phyloP scores from a whole-genome alignment of 2,329 filamentous ascomycete genomes.

The Talaromyces islandicus region DNA sequence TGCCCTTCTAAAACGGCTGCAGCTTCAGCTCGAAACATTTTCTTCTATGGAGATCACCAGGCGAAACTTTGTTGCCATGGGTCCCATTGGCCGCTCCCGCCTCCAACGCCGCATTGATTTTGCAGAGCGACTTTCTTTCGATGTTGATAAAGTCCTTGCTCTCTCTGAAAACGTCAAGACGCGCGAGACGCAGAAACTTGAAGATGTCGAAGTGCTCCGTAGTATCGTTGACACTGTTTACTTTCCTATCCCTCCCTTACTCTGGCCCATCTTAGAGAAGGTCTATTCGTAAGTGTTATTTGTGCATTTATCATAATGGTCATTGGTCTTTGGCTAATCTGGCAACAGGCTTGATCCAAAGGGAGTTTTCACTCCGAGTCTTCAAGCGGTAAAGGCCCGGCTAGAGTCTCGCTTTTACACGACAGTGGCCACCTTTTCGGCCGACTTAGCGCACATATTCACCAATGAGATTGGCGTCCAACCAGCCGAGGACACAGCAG shows the following conservation, averaged over 20 bases:
- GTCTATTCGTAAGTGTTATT: conserved; percentile 65
- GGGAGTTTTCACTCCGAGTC: conserved; percentile 48
- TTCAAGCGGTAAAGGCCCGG: conserved; percentile 48
- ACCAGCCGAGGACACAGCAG: conserved; percentile 38
- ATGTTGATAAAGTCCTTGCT: conserved; percentile 69
- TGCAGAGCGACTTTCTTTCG: conserved; percentile 56
- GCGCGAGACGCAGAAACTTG: conserved; percentile 71
- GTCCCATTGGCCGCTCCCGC: conserved; percentile 70
- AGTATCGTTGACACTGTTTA: conserved; percentile 84
- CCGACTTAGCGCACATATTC: conserved; percentile 53
- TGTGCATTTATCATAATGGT: neutral
- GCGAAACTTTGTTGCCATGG: conserved; percentile 94
- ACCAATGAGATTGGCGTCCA: conserved; percentile 49
- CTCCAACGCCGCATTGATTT: conserved; percentile 83
- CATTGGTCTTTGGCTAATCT: conserved; percentile 14
- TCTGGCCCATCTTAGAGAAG: conserved; percentile 73
- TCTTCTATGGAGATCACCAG: conserved; percentile 96
- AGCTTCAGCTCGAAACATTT: conserved; percentile 92
- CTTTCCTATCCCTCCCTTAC: conserved; percentile 74
- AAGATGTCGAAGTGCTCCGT: conserved; percentile 68
- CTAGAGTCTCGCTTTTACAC: conserved; percentile 54
- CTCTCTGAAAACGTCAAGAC: conserved; percentile 67
- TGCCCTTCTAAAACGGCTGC: conserved; percentile 83
- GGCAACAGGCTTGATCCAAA: conserved; percentile 43
- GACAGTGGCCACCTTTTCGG: conserved; percentile 55